Evolutionary conservation across 140 eudicot genomes (phyloP).

Genomic region (Flaveria floridana): DNA sequence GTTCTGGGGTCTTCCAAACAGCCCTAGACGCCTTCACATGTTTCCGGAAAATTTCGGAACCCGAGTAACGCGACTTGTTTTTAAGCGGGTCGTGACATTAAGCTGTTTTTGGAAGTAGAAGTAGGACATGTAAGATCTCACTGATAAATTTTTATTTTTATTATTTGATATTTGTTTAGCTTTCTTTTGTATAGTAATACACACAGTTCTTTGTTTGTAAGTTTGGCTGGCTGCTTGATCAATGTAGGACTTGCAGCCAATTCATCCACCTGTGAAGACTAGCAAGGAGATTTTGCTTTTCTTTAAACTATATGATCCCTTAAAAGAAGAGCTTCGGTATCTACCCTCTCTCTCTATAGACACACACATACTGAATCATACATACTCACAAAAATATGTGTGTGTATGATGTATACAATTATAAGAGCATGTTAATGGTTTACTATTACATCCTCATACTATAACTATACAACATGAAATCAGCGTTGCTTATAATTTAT

Average conservation of each 20-base stretch:
- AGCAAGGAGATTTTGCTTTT: conserved; percentile 70
- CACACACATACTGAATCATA: background rate
- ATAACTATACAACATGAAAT: background rate
- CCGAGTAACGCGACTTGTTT: too few relatives aligned
- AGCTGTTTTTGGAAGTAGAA: conserved; percentile 73
- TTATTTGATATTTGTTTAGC: background rate
- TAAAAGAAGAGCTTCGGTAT: conserved; percentile 69
- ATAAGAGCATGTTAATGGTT: too few relatives aligned
- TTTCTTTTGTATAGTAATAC: conserved; percentile 1
- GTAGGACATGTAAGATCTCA: conserved; percentile 47
- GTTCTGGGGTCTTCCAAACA: too few relatives aligned
- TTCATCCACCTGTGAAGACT: conserved; percentile 59
- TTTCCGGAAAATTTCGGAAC: too few relatives aligned
- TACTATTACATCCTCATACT: too few relatives aligned
- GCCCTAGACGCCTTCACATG: too few relatives aligned
- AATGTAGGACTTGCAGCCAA: conserved; percentile 64
- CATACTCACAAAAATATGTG: background rate
- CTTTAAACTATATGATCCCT: conserved; percentile 71
- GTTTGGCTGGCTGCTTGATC: background rate
- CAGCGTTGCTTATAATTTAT: background rate
- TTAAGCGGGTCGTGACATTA: conserved; percentile 11
- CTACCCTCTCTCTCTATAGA: background rate
- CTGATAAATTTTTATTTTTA: background rate
- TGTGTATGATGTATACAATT: too few relatives aligned
- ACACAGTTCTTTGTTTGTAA: background rate